Base-by-base conservation (phyloP, 352 stramenopile species). In the Phytopythium kandeliae region DNA sequence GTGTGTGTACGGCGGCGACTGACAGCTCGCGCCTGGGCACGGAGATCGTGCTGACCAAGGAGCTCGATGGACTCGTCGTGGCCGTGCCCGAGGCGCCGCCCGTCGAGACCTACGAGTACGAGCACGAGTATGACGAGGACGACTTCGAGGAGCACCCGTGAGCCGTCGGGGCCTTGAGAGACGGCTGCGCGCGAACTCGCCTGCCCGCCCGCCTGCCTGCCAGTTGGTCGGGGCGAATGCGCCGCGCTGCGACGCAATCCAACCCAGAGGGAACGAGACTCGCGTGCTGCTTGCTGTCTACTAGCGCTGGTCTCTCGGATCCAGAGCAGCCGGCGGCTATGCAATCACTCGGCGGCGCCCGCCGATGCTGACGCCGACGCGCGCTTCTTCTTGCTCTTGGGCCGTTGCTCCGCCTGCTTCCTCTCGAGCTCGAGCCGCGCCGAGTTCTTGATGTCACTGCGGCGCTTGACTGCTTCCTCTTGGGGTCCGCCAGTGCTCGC, bases 81-180 rank as follows among this genome's bases (percentile, higher is more conserved):
- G 83, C 81, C 21, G 85, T 95, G 52, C 85, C 85, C 5, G 85
- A 95, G 64, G 78, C 78, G 33, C 78, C 81, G 30, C 85, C 83
- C 24, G 74, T 93, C 36, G 83, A 94, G 61, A 89, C 71, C 33
- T 95, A 88, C 66, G 48, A 73, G 63, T 95, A 95, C 67, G 67
- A 75, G 30, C 84, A 95, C 62, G 72, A 92, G 67, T 95, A 86
- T 62, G 85, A 95, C 26, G 82, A 93, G 57, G 78, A 92, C 47
- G 65, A 79, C 58, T 78, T 86, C 55, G 75, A 89, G 13, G 67
- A 87, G 36, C 53, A 85, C 11, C 56, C 60, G 21, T 70, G 67
- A 72, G 43, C 22, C 5, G 40, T 16, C 22, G 40, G 11, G 11
- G 40, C 40, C 40, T 46, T 24, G 17, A 33, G 40, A 21, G 22